Evolutionary conservation across 371 early-diverging fungal genomes (phyloP), one percentile per base, ranked within the genome.

Genomic region (Rozella allomycis): DNA sequence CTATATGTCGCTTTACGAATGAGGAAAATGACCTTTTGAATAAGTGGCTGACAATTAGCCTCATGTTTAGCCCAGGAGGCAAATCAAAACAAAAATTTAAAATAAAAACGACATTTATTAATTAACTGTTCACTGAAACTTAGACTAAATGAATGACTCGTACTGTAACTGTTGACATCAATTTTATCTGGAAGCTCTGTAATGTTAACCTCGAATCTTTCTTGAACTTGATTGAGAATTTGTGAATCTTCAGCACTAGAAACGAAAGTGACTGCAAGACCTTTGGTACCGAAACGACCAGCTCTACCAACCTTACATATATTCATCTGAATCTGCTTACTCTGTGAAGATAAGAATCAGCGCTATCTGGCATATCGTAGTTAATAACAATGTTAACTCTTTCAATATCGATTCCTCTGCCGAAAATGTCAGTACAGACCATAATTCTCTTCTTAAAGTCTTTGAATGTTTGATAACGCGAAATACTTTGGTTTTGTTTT

Each of bases 211-310:
- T 90, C 94, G 50, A 94, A 94, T 34, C 83, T 69, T 30, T 73
- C 75, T 59, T 96, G 96, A 22, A 98, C 81, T 35, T 78, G 63
- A 46, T 84, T 77, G 29, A 96, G 50, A 1, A 74, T 58, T 25
- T 58, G 55, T 16, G 70, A 61, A 48, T 97, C 96, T 31, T 72
- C 80, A 13, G 75, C 74, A 19, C 72, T 74, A 11, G 85, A 63
- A n/a, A 94, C 81, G 59, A 96, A 91, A 4, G 88, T 87, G 35
- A 98, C 74, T 30, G 86, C 94, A 20, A 90, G 60, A 55, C 97
- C 97, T 67, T 88, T 84, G 48, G 97, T 94, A 55, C 94, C 99
- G 55, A 98, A 98, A 67, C 99, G 80, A 40, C 97, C 99, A 31
- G 96, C 94, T 71, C 97, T 83, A 33, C 97, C 99, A 23, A 98